Conservation (phyloP, 441 rosid genomes). For the Manihot esculenta region DNA sequence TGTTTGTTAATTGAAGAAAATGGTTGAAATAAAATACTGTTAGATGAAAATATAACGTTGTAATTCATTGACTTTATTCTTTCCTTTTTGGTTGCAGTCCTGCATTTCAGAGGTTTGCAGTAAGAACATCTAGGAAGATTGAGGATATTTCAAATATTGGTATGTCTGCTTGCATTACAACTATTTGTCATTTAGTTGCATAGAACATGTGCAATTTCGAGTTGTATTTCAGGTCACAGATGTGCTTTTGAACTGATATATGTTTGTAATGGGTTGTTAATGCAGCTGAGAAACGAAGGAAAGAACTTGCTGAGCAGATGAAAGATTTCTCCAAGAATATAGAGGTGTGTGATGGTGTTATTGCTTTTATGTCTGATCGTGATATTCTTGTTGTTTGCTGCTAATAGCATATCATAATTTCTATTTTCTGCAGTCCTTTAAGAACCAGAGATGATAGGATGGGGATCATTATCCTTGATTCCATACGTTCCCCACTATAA, state of each 20-base stretch:
- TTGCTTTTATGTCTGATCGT: background rate
- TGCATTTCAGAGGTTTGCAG: constrained; percentile 95
- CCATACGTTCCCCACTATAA: too few relatives aligned
- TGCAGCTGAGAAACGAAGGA: constrained; percentile 64
- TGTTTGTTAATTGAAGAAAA: background rate
- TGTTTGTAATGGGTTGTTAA: background rate
- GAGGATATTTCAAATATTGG: constrained; percentile 67
- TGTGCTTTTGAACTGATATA: background rate
- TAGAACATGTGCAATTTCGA: background rate
- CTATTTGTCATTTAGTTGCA: background rate
- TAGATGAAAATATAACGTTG: background rate
- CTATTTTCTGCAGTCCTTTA: constrained; percentile 46
- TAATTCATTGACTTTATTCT: background rate
- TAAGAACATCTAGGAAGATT: constrained; percentile 76
- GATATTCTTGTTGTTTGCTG: background rate
- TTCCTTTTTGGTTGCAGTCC: constrained; percentile 41
- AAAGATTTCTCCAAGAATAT: constrained; percentile 61
- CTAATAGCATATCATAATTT: background rate
- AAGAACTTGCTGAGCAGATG: constrained; percentile 65
- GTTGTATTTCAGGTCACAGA: background rate
- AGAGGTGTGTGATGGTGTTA: constrained; percentile 41
- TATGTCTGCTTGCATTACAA: constrained; percentile 20
- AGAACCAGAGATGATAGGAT: constrained; percentile 31
- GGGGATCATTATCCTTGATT: background rate
- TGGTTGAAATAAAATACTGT: background rate